phyloP scores from a whole-genome alignment of 2,329 filamentous ascomycete genomes.

The Coleophoma eucalyptorum region DNA sequence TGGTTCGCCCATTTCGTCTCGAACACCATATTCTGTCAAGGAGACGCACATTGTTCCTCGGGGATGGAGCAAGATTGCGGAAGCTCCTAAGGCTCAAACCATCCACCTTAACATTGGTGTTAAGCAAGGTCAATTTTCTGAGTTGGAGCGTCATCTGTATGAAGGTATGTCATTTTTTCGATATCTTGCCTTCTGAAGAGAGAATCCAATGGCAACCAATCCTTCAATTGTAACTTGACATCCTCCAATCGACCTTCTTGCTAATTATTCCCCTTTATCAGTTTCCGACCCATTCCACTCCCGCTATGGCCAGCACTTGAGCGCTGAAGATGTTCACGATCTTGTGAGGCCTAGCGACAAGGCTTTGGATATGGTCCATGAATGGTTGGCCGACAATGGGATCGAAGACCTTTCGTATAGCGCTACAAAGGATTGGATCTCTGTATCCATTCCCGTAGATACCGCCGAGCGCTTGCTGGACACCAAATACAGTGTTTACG shows the following conservation, averaged over 20 bases:
- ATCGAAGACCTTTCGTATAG: constrained; percentile 42
- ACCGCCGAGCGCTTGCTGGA: constrained; percentile 48
- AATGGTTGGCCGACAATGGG: constrained; percentile 52
- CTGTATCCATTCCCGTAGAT: constrained; percentile 46
- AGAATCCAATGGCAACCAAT: no score
- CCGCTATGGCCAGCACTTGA: constrained; percentile 52
- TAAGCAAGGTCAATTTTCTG: constrained; percentile 51
- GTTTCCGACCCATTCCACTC: constrained; percentile 48
- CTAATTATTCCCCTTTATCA: constrained; percentile 18
- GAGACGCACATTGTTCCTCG: constrained; percentile 48
- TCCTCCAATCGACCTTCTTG: no score
- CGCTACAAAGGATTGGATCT: constrained; percentile 54
- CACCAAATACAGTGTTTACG: constrained; percentile 47
- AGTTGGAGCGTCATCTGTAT: constrained; percentile 50
- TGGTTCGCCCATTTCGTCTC: constrained; percentile 27
- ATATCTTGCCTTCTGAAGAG: background rate
- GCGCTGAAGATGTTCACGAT: constrained; percentile 44
- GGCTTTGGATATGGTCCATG: constrained; percentile 46
- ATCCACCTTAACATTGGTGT: constrained; percentile 55
- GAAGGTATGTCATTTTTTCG: constrained; percentile 33
- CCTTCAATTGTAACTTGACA: no score
- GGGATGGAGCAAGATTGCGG: constrained; percentile 43
- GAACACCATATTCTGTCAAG: constrained; percentile 47
- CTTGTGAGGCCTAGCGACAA: constrained; percentile 49
- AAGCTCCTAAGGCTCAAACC: constrained; percentile 41